Base-by-base conservation (phyloP, 2,329 filamentous ascomycete species). In the Moelleriella libera region DNA sequence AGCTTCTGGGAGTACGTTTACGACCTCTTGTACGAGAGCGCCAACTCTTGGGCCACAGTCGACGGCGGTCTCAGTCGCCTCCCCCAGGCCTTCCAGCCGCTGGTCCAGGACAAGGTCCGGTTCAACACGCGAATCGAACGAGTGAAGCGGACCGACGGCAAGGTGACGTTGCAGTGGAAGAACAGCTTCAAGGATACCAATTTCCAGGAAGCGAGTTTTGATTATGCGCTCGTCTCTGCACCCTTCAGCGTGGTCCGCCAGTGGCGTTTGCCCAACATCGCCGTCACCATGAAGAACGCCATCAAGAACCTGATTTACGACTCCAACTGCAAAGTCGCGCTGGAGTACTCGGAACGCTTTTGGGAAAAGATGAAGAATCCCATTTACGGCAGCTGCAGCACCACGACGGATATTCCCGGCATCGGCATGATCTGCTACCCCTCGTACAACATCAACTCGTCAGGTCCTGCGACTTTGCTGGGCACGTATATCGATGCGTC, bases 291-390 rank as follows among this genome's bases (percentile, higher is more conserved):
- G 47, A 58, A 55, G 47, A 66, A 70, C 51, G 72, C 72, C 10
- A 75, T 76, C 56, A 52, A 57, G n/a, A 64, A 66, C 32, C 53
- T 75, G 45, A 60, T 60, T 12, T 75, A 75, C 60, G 56, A 50
- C 2, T 55, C 60, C 0, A 67, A 70, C 43, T 78, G 74, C 66
- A 76, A 76, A 58, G 72, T 86, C 0, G 76, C 81, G 0, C 71
- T 86, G 3, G 80, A 83, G 60, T 87, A 83, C 66, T 68, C 74
- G 49, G 78, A 81, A 0, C 77, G 83, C 2, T 78, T 76, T 65
- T 77, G 72, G 74, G 72, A 76, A 55, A 66, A 70, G 49, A 63
- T 63, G 45, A 58, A 63, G 31, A 67, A 66, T 44, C 71, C 72
- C 5, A 85, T 86, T 58, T 68, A 75, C 50, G 82, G 83, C 10